Conservation (phyloP, 768 basidiomycete species). For the Leccinum imitatum region DNA sequence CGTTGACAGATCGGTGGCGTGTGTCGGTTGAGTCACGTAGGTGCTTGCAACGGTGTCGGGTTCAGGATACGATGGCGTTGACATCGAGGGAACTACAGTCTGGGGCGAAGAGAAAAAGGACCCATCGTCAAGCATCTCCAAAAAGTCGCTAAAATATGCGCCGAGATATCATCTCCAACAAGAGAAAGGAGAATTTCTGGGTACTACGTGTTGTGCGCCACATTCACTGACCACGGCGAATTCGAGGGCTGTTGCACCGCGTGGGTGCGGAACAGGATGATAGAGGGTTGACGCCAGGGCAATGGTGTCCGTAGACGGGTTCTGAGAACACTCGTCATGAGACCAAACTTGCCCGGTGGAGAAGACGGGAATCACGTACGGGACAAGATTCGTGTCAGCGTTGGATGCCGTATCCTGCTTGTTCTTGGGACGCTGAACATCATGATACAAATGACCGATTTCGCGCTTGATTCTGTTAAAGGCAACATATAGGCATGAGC, state of each 20-base stretch:
- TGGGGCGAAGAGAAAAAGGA: conserved; percentile 63
- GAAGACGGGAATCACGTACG: conserved; percentile 17
- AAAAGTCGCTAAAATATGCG: not conserved
- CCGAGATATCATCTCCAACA: not conserved
- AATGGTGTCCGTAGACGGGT: conserved; percentile 19
- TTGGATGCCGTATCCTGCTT: conserved; percentile 38
- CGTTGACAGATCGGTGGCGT: conserved; percentile 23
- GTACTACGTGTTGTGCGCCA: conserved; percentile 48
- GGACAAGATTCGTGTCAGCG: conserved; percentile 32
- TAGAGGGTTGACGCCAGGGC: no score
- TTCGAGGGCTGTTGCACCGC: conserved; percentile 29
- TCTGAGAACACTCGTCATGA: conserved; percentile 10
- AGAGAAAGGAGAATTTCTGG: not conserved
- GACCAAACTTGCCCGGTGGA: not conserved
- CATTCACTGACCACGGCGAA: conserved; percentile 55
- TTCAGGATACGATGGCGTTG: conserved; percentile 23
- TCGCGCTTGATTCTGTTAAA: conserved; percentile 84
- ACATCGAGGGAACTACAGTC: conserved; percentile 47
- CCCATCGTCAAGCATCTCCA: conserved; percentile 63
- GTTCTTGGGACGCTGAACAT: conserved; percentile 65
- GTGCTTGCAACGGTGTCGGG: conserved; percentile 12
- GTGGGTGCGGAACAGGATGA: not conserved
- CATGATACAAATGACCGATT: conserved; percentile 92
- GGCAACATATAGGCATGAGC: no score
- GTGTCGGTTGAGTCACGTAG: conserved; percentile 17